Percentiles rank a stretch among this genome's conserved stretches.
These are phyloP conservation scores for Poteriospumella lacustris DNA, from an alignment of 108 stramenopile species.

Conservation along the genomic window DNA sequence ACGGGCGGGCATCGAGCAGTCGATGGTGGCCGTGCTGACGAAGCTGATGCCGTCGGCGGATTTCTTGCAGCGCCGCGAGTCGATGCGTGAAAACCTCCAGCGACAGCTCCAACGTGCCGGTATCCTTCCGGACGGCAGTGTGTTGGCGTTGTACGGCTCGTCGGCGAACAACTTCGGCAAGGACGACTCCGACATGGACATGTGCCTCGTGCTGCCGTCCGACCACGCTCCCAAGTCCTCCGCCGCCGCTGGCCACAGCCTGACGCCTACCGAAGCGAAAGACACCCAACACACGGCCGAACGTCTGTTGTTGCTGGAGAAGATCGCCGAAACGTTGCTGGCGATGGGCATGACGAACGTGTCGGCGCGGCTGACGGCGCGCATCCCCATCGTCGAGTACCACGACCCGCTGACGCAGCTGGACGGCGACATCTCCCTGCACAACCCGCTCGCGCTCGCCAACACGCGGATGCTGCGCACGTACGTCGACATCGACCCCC, in stretches of 20 bases:
- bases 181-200: conserved; percentile 51
- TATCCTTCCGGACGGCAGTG: conserved; percentile 30
- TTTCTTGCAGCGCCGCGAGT: not conserved
- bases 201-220: conserved; percentile 39
- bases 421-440: conserved; percentile 88
- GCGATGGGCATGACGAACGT: conserved; percentile 74
- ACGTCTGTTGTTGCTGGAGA: conserved; percentile 4
- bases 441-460: conserved; percentile 87
- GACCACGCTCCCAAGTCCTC: too few species aligned
- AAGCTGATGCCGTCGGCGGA: not conserved
- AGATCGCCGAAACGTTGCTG: conserved; percentile 61
- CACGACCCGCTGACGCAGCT: conserved; percentile 62
- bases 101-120: not conserved
- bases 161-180: conserved; percentile 54
- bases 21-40: not conserved
- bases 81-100: not conserved
- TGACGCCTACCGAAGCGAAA: too few species aligned
- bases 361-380: conserved; percentile 80
- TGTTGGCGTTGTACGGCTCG: conserved; percentile 46
- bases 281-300: too few species aligned
- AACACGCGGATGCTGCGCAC: conserved; percentile 83
- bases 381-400: conserved; percentile 92
- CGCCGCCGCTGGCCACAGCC: too few species aligned
- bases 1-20: not conserved
- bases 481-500: conserved; percentile 64